Conservation (phyloP, 1,284 basidiomycete genomes). For the Phaffia rhodozyma region DNA sequence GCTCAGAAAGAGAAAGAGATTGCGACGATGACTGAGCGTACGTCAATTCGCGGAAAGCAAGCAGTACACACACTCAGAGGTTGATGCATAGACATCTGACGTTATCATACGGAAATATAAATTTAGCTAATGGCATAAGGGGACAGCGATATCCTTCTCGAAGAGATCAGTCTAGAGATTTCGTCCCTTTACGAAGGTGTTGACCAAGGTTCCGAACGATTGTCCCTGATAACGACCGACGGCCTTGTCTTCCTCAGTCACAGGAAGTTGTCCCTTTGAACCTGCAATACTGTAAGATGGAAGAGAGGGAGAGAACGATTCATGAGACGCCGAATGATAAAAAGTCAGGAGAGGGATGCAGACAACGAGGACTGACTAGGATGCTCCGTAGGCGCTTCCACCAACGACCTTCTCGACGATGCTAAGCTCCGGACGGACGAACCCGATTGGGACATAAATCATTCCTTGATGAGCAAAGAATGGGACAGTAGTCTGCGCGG, state of each 20-base stretch:
- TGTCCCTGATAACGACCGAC: conserved; percentile 11
- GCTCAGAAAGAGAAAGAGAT: too few species aligned
- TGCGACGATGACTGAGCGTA: too few species aligned
- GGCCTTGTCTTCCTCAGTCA: conserved; percentile 14
- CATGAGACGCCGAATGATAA: too few species aligned
- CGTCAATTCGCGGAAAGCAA: too few species aligned
- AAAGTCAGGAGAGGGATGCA: neutral
- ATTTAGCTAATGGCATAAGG: too few species aligned
- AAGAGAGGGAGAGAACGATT: too few species aligned
- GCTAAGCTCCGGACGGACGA: conserved; percentile 47
- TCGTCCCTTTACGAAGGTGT: conserved; percentile 2
- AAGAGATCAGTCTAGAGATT: too few species aligned
- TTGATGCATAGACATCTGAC: too few species aligned
- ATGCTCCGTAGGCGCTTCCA: neutral
- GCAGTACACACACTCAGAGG: too few species aligned
- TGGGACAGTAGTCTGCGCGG: conserved; percentile 44
- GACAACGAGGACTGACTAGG: neutral
- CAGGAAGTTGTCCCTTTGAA: conserved; percentile 3
- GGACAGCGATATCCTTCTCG: too few species aligned
- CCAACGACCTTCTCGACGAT: conserved; percentile 44
- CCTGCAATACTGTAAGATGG: neutral
- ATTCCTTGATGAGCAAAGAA: conserved; percentile 71
- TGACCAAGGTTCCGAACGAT: neutral
- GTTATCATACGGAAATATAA: too few species aligned
- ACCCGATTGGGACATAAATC: conserved; percentile 64